Evolutionary conservation across 768 basidiomycete species (phyloP).

Genomic region (Termitomyces sp.): DNA sequence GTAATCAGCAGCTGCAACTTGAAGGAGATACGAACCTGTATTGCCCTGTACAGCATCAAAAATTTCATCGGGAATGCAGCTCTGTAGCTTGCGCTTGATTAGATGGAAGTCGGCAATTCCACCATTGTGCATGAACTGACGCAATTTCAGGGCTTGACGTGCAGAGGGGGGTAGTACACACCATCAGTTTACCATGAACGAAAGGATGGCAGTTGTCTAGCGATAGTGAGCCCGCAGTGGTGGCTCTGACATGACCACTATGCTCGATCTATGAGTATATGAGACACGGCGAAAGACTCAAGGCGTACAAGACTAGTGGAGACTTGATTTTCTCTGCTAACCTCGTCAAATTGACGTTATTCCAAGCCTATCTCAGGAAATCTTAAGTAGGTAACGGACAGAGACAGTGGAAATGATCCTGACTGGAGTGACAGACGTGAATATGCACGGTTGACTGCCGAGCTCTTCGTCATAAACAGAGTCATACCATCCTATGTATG

Average conservation of each 20-base stretch:
- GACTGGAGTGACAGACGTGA: constrained; percentile 92
- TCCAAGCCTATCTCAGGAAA: constrained; percentile 72
- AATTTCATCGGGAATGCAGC: constrained; percentile 72
- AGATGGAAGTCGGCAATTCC: constrained; percentile 80
- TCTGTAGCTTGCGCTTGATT: constrained; percentile 81
- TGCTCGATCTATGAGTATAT: background rate
- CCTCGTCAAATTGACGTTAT: constrained; percentile 89
- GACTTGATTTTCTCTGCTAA: constrained; percentile 97
- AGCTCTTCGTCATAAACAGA: constrained; percentile 79
- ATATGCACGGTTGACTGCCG: constrained; percentile 88
- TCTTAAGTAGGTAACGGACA: background rate
- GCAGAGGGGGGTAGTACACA: constrained; percentile 26
- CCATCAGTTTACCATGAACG: constrained; percentile 89
- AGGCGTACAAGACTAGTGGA: constrained; percentile 84
- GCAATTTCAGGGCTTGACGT: constrained; percentile 1
- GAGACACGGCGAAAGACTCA: background rate
- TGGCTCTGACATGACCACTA: constrained; percentile 90
- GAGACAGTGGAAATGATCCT: constrained; percentile 16
- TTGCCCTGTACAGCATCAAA: constrained; percentile 90
- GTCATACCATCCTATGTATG: constrained; percentile 87
- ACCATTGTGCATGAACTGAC: constrained; percentile 96
- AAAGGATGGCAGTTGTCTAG: constrained; percentile 97
- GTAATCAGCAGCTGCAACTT: background rate
- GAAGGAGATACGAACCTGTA: constrained; percentile 54
- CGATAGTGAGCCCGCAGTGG: constrained; percentile 88